Base-by-base conservation (phyloP, 306 rosid species). In the Rosa persica region DNA sequence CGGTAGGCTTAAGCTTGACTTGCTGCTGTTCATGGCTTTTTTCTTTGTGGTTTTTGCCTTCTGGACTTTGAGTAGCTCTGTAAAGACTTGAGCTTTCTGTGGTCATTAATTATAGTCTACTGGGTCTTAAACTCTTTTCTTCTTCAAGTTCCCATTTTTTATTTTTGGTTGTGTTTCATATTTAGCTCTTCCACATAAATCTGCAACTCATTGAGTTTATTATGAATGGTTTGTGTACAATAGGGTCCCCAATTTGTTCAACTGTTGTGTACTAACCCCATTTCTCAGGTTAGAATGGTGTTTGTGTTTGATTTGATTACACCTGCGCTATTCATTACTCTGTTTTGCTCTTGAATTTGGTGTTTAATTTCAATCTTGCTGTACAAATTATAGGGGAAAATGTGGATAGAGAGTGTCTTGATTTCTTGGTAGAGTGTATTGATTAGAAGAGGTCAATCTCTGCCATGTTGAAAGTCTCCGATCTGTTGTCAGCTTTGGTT, bases 1-100 rank as follows among this genome's bases (percentile, higher is more conserved):
- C 75, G 89, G 96, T 89, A 42, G 74, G 75, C 81, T 83, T 80
- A 42, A 76, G 75, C 75, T 83, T 81, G 75, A 61, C 67, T 78
- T 52, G 36, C 36, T 30, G 36, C 36, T 30, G 76, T 25, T 70
- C 39, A 27, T 40, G 8, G 34, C 51, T 23, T 58, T 46, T 15
- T 44, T 12, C n/a, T 70, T 8, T 57, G 30, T 22, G 27, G 62
- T 2, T 67, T 82, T 15, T 46, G 4, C 8, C 25, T 73, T 70
- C 39, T 38, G 34, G 73, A 61, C 40, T 19, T 81, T 65, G 23
- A 16, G 48, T 36, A 19, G 36, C 71, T 81, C 5, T 27, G 51
- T 70, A 17, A 67, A 52, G 42, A 17, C 66, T 72, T n/a, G 10
- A 66, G 66, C 69, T 74, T 40, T 43, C 49, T 48, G 30, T 75